Conservation (phyloP, 495 filamentous ascomycete species). For the Penicillium maclennaniae region DNA sequence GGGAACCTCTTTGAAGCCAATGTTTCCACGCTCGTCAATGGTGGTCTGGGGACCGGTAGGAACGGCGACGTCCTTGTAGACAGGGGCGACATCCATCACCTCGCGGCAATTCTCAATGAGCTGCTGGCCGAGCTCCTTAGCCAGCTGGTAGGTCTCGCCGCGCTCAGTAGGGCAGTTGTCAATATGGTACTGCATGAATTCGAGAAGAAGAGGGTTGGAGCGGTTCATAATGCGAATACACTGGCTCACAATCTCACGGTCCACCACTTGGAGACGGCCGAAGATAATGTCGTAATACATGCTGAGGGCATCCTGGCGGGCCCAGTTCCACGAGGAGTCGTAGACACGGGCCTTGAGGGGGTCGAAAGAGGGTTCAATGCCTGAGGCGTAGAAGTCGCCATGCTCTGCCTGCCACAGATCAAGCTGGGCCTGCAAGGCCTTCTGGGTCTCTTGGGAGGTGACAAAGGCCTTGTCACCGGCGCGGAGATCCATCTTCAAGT, state of each 20-base stretch:
- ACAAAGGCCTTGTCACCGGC: slow-evolving; percentile 92
- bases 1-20: slow-evolving; percentile 85
- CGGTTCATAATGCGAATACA: slow-evolving; percentile 99
- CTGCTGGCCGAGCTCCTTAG: slow-evolving; percentile 90
- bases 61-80: slow-evolving; percentile 91
- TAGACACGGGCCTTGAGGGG: slow-evolving; percentile 91
- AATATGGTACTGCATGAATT: slow-evolving; percentile 99
- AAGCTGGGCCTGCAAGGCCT: slow-evolving; percentile 83
- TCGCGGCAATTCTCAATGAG: slow-evolving; percentile 98
- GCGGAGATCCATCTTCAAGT: slow-evolving; percentile 93
- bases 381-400: slow-evolving; percentile 90
- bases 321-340: slow-evolving; percentile 99
- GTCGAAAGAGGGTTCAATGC: slow-evolving; percentile 92
- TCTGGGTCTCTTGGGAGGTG: slow-evolving; percentile 74
- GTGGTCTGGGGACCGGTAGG: slow-evolving; percentile 89
- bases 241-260: slow-evolving; percentile 96
- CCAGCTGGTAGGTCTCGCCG: slow-evolving; percentile 94
- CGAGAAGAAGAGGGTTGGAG: slow-evolving; percentile 88
- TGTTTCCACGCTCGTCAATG: slow-evolving; percentile 83
- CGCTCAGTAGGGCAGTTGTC: slow-evolving; percentile 96
- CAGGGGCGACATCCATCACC: slow-evolving; percentile 73
- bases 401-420: slow-evolving; percentile 95
- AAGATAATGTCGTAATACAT: slow-evolving; percentile 99
- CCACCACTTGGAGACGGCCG: slow-evolving; percentile 83
- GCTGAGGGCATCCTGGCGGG: slow-evolving; percentile 89